Evolutionary conservation across 805 yeast genomes (phyloP), one percentile per base, ranked within the genome.

Genomic region (Lipomyces chichibuensis): DNA sequence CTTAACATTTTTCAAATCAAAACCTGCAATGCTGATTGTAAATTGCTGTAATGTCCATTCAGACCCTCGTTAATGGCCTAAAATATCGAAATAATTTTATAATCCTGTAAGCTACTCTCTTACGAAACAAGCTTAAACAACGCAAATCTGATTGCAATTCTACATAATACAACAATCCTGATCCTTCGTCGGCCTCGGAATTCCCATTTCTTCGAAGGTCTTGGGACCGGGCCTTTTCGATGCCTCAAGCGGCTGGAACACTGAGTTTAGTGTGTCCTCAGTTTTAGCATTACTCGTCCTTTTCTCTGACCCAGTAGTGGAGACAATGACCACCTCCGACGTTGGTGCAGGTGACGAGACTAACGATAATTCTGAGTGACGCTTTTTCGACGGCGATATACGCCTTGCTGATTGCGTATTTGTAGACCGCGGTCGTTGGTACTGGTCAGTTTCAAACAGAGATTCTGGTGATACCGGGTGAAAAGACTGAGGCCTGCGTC

Each of bases 131-230:
- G 32, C 7, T 29, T 29, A 29, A 17, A 49, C 7, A 49, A 2
- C 9, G 2, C 9, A 49, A 49, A 4, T 49, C 4, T 11, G 2
- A 20, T 20, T 9, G 9, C 20, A 23, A 8, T 23, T n/a, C 57
- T 66, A 76, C 79, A 76, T 76, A 23, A 76, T 66, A 8, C 67
- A 63, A 67, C 79, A 76, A 23, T 75, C 77, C 32, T 70, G 71
- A 39, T 75, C 73, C 63, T 74, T 71, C 46, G 62, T 46, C 46
- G 71, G 72, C 51, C 60, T 52, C 9, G 79, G 78, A 27, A 76
- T 70, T 7, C 75, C 75, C 79, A 76, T 76, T 59, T 75, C 79
- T 27, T 76, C 78, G 68, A 76, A 76, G n/a, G 78, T 76, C 65
- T 71, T 60, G n/a, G 78, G 76, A 11, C 65, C 71, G 4, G 43